Base-by-base conservation (phyloP, 208 protist genomes). In the Wallacemonas collosoma region DNA sequence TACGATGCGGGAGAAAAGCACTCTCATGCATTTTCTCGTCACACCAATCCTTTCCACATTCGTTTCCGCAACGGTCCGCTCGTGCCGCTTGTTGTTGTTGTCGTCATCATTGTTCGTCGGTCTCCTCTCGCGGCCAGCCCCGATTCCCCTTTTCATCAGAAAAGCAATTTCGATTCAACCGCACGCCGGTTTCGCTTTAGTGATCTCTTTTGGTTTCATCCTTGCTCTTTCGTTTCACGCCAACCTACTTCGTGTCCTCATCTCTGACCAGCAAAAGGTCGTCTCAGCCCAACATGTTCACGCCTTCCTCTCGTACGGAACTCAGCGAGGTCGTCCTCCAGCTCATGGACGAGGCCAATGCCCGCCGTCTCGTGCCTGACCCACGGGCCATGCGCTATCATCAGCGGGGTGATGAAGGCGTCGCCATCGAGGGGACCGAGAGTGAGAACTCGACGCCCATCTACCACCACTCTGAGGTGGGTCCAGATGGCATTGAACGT, bases 351-450 rank as follows among this genome's bases (percentile, higher is more conserved):
- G 9, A 40, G 5, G 68, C 75, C 56, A 82, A 87, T 48, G 65
- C 35, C 9, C 51, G 60, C 35, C 69, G 55, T 11, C 43, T 75
- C 45, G 63, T 80, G 14, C 70, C 73, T 14, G 72, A 60, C 73
- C 69, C 39, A 41, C 26, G 8, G 17, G 50, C 75, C 17, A 11
- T 56, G 56, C 60, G 56, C 47, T 64, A 77, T 44, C 70, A 64
- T 6, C 66, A 58, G 41, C 82, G 87, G 65, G 88, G 80, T 26
- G 50, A 50, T 26, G 43, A 78, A 48, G 81, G 71, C 41, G 6
- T 75, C n/a, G n/a, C 76, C 0, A 47, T 93, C 12, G 65, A 71
- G 1, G 75, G 73, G 43, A 91, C 83, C 2, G 83, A 85, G 56
- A 88, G 80, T 8, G 41, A 55, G 2, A 83, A 45, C 1, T 83